Percentiles rank a stretch among this genome's conserved stretches.
Evolutionary conservation across 306 rosid genomes (phyloP).

Genomic region (Inga oerstediana): DNA sequence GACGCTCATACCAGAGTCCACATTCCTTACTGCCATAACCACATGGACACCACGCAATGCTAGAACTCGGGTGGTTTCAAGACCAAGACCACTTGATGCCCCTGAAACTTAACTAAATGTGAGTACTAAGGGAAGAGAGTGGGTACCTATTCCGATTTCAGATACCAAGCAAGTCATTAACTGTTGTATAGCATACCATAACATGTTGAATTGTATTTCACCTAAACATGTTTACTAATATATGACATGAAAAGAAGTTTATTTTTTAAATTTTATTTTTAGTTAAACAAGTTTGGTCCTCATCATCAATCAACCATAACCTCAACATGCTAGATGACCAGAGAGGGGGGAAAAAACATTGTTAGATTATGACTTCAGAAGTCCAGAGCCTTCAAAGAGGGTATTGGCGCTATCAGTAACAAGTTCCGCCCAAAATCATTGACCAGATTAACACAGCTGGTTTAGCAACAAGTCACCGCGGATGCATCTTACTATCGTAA

Average conservation of each 20-base stretch:
- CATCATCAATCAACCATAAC: background rate
- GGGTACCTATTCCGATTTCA: background rate
- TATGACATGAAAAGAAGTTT: background rate
- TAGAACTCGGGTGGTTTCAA: slow-evolving; percentile 72
- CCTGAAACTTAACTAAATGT: slow-evolving; percentile 50
- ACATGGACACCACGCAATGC: slow-evolving; percentile 78
- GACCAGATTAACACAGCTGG: background rate
- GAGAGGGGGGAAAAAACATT: background rate
- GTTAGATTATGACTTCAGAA: background rate
- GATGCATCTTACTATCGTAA: slow-evolving; percentile 4
- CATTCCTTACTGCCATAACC: slow-evolving; percentile 83
- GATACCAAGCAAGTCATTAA: background rate
- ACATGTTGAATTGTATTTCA: background rate
- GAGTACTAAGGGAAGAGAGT: slow-evolving; percentile 3
- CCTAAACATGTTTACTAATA: background rate
- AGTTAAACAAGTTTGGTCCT: background rate
- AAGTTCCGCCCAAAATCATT: background rate
- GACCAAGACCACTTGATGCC: slow-evolving; percentile 84
- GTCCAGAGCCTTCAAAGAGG: background rate
- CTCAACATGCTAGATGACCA: background rate
- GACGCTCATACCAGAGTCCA: slow-evolving; percentile 48
- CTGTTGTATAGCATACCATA: background rate
- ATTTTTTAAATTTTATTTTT: background rate
- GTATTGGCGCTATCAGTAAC: background rate
- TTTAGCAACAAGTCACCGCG: background rate